Percentiles rank a stretch among this genome's conserved stretches.
phyloP scores from a whole-genome alignment of 495 filamentous ascomycete genomes.

The Chaetomium cochliodes region DNA sequence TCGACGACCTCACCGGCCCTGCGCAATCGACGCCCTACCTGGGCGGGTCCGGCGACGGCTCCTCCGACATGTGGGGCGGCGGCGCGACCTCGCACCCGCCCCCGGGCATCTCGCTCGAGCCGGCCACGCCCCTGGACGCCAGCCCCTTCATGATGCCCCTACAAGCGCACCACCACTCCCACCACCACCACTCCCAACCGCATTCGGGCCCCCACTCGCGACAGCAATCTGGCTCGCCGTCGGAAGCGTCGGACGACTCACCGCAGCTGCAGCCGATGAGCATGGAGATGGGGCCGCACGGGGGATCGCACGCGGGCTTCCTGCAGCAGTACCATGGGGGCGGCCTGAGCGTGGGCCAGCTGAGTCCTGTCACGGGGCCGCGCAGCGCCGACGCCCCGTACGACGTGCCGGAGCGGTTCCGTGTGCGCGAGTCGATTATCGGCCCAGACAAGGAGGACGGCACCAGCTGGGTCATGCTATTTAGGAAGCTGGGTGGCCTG shows the following conservation, averaged over 20 bases:
- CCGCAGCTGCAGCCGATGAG: conserved; percentile 5
- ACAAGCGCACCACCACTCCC: neutral
- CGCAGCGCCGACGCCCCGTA: conserved; percentile 34
- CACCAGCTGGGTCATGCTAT: conserved; percentile 35
- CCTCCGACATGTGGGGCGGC: conserved; percentile 7
- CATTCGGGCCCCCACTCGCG: conserved; percentile 8
- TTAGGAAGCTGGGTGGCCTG: conserved; percentile 33
- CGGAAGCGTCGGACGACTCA: conserved; percentile 9
- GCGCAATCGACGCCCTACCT: conserved; percentile 23
- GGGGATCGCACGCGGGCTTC: too few relatives aligned
- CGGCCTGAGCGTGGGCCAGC: neutral
- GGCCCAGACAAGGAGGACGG: conserved; percentile 35
- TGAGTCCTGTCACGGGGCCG: conserved; percentile 7
- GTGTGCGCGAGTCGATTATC: conserved; percentile 34
- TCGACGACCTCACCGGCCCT: conserved; percentile 26
- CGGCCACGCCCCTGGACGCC: conserved; percentile 22
- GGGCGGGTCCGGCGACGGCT: conserved; percentile 2
- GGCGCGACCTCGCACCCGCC: conserved; percentile 1
- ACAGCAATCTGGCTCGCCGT: neutral
- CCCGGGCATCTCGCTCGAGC: conserved; percentile 23
- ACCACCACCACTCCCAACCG: neutral
- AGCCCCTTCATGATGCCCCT: conserved; percentile 5
- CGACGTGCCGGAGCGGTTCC: conserved; percentile 35
- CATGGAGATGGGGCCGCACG: neutral
- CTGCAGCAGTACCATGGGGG: neutral